Evolutionary conservation across 2,329 filamentous ascomycete species (phyloP).

Genomic region (Colletotrichum eremochloae): DNA sequence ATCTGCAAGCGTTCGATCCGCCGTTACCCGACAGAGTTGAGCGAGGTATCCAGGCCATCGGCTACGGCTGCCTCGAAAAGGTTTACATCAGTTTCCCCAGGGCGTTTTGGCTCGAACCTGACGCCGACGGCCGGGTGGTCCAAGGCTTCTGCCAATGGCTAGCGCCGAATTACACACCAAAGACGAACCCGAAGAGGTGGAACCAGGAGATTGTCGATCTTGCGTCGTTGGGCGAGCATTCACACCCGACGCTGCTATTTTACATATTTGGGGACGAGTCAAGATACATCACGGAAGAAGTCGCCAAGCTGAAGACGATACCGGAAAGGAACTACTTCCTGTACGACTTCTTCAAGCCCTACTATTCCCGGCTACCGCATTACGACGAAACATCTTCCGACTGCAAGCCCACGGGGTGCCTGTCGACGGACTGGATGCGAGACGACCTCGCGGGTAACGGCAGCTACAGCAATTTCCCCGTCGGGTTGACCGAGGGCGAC

Average conservation of each 20-base stretch:
- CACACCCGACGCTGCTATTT: constrained; percentile 88
- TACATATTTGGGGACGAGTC: constrained; percentile 79
- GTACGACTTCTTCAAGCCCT: constrained; percentile 79
- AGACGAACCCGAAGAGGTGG: constrained; percentile 75
- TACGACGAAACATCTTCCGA: constrained; percentile 67
- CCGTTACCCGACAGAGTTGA: constrained; percentile 68
- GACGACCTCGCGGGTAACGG: constrained; percentile 86
- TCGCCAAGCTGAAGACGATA: constrained; percentile 57
- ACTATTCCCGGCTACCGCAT: constrained; percentile 80
- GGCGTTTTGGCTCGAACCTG: constrained; percentile 76
- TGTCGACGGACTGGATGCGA: constrained; percentile 82
- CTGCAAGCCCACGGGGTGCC: constrained; percentile 73
- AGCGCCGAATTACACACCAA: constrained; percentile 73
- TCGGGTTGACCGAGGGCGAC: constrained; percentile 78
- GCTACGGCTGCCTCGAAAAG: constrained; percentile 81
- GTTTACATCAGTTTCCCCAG: constrained; percentile 78
- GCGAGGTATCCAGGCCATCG: constrained; percentile 72
- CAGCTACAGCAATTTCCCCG: constrained; percentile 88
- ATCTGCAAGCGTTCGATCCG: constrained; percentile 71
- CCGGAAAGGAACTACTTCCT: constrained; percentile 68
- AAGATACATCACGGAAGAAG: constrained; percentile 62
- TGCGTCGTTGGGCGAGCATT: constrained; percentile 71
- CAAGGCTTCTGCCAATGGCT: constrained; percentile 84
- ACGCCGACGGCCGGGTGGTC: constrained; percentile 58
- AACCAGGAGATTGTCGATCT: constrained; percentile 84